These are phyloP conservation scores for Helichrysum umbraculigerum DNA, from an alignment of 129 eudicot genomes.

Conservation along the genomic window DNA sequence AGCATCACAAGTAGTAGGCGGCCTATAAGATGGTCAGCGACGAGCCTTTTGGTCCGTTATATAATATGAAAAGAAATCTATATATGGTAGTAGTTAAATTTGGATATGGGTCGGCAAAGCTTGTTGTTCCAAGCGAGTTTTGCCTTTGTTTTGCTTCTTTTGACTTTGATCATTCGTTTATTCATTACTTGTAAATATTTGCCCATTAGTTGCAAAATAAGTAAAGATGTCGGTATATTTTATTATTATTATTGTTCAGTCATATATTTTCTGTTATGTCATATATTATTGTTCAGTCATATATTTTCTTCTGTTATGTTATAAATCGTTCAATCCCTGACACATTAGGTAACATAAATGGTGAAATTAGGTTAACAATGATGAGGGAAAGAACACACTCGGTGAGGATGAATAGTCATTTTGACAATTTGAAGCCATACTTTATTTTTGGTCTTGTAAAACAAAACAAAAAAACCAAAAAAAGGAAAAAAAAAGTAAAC, in stretches of 20 bases:
- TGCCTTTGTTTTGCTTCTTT: constrained; percentile 3
- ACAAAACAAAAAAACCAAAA: no score
- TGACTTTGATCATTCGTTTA: constrained; percentile 25
- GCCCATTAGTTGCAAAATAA: constrained; percentile 3
- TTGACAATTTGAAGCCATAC: neutral
- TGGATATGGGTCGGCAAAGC: constrained; percentile 1
- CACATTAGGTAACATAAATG: neutral
- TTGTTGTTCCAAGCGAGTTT: neutral
- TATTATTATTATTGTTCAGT: neutral
- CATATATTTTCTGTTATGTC: neutral
- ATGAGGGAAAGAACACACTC: neutral
- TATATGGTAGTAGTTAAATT: constrained; percentile 1
- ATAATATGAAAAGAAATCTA: neutral
- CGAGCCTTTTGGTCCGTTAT: neutral
- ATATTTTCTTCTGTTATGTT: neutral
- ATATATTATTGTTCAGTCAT: neutral
- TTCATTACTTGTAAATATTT: constrained; percentile 16
- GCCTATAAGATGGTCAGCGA: constrained; percentile 1
- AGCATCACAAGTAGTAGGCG: constrained; percentile 46
- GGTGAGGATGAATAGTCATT: no score
- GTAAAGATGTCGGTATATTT: constrained; percentile 1
- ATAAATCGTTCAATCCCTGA: neutral
- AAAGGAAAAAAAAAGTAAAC: no score
- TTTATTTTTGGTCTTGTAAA: neutral
- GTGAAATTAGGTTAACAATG: neutral